Evolutionary conservation across 768 basidiomycete species (phyloP).

Genomic region (Boletus rufocinnamomeus): DNA sequence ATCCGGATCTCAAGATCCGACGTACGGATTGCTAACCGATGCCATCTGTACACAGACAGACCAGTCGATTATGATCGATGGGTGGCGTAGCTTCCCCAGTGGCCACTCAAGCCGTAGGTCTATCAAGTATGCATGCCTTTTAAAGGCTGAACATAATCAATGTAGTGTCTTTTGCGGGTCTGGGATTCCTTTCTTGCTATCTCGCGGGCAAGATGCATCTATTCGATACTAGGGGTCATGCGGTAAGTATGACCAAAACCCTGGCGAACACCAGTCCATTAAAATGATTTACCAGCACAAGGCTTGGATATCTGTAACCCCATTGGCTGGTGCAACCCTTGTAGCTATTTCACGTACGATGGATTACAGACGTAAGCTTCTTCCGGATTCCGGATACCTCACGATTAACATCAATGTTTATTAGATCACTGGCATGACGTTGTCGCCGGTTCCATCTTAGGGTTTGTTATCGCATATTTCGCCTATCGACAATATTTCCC

Average conservation of each 20-base stretch:
- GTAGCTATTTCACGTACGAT: constrained; percentile 88
- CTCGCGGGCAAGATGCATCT: constrained; percentile 91
- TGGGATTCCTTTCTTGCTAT: constrained; percentile 88
- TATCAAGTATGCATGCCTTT: not conserved
- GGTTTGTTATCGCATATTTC: constrained; percentile 70
- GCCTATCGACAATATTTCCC: constrained; percentile 86
- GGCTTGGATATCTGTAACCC: constrained; percentile 80
- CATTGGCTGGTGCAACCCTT: constrained; percentile 74
- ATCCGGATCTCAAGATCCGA: constrained; percentile 61
- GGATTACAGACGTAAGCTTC: constrained; percentile 74
- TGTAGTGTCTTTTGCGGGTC: constrained; percentile 88
- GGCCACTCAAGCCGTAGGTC: constrained; percentile 85
- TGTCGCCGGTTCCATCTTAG: constrained; percentile 74
- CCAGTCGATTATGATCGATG: constrained; percentile 62
- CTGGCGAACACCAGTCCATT: not conserved
- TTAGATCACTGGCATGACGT: constrained; percentile 94
- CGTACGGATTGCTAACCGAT: constrained; percentile 72
- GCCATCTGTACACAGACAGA: constrained; percentile 80
- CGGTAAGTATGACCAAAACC: constrained; percentile 41
- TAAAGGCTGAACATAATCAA: constrained; percentile 6
- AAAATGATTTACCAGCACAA: constrained; percentile 49
- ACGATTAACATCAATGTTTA: constrained; percentile 5
- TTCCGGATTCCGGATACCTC: constrained; percentile 7
- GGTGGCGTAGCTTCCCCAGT: constrained; percentile 90
- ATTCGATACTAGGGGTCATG: constrained; percentile 78